These are phyloP conservation scores for Thermochaetoides thermophila DNA, from an alignment of 495 filamentous ascomycete genomes.

Conservation along the genomic window DNA sequence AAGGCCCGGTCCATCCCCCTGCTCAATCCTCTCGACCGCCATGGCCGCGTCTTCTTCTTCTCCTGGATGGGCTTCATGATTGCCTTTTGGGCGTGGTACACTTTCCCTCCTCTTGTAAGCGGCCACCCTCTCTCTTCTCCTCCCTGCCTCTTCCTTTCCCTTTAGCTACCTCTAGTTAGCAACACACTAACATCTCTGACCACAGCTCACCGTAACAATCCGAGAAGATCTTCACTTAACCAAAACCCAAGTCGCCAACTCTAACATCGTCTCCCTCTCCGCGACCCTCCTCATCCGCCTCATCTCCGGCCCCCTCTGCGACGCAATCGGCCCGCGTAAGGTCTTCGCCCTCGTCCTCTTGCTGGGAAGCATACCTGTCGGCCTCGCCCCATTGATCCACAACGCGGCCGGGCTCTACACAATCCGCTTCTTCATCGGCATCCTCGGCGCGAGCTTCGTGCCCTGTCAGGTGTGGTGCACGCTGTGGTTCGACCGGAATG, in stretches of 20 bases:
- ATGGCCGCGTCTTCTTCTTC: constrained; percentile 89
- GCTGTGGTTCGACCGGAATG: constrained; percentile 89
- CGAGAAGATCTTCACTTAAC: constrained; percentile 61
- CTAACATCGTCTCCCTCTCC: constrained; percentile 74
- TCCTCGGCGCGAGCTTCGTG: constrained; percentile 80
- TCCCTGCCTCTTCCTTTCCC: too few relatives aligned
- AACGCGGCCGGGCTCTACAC: constrained; percentile 56
- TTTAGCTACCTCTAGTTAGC: too few relatives aligned
- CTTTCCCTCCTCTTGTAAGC: constrained; percentile 62
- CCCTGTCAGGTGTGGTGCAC: constrained; percentile 96
- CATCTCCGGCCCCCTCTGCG: constrained; percentile 71
- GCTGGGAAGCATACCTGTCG: constrained; percentile 66
- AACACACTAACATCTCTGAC: background rate
- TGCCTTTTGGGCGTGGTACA: constrained; percentile 86
- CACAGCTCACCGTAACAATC: constrained; percentile 59
- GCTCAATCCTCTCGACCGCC: constrained; percentile 63
- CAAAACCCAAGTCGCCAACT: constrained; percentile 65
- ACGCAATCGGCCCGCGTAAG: constrained; percentile 65
- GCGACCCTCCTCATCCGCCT: constrained; percentile 76
- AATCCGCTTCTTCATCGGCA: constrained; percentile 84
- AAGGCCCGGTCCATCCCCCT: constrained; percentile 72
- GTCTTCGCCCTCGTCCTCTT: constrained; percentile 69
- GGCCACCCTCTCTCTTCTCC: background rate
- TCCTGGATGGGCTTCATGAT: constrained; percentile 94
- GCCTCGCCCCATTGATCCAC: constrained; percentile 62